Percentiles rank a stretch among this genome's conserved stretches.
phyloP scores from a whole-genome alignment of 2,329 filamentous ascomycete species.

The Dactylonectria estremocensis region DNA sequence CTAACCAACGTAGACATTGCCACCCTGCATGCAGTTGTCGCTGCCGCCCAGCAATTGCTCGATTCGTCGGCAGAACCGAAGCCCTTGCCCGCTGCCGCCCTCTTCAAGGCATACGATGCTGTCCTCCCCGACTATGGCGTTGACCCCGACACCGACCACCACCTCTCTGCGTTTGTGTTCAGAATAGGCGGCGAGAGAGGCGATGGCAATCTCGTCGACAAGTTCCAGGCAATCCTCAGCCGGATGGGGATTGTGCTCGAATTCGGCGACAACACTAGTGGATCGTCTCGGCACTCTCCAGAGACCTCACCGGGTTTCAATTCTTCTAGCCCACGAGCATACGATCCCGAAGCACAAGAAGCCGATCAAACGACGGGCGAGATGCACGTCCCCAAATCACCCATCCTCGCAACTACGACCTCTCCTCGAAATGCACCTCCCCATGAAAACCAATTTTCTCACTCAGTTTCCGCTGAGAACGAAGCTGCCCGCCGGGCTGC shows the following conservation, averaged over 20 bases:
- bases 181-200: constrained; percentile 79
- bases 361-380: constrained; percentile 22
- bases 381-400: constrained; percentile 15
- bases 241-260: constrained; percentile 82
- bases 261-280: constrained; percentile 60
- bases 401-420: constrained; percentile 19
- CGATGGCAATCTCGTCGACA: constrained; percentile 73
- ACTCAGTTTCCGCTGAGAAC: constrained; percentile 32
- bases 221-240: constrained; percentile 78
- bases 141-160: constrained; percentile 80
- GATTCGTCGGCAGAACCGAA: constrained; percentile 71
- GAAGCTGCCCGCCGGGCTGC: constrained; percentile 40
- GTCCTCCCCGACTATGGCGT: constrained; percentile 80
- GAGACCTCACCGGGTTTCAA: constrained; percentile 43
- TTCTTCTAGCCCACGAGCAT: constrained; percentile 39
- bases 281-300: constrained; percentile 45
- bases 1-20: constrained; percentile 77
- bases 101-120: constrained; percentile 86
- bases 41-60: constrained; percentile 77
- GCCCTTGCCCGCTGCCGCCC: constrained; percentile 79
- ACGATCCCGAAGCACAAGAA: constrained; percentile 15
- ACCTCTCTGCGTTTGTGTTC: constrained; percentile 84
- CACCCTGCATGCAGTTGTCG: constrained; percentile 83
- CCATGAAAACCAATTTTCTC: constrained; percentile 22
- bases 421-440: constrained; percentile 15